A percentile compares a stretch with the other conserved stretches of the same genome.
phyloP scores from a whole-genome alignment of 305 asterid genomes.

The Solanum hybrid region DNA sequence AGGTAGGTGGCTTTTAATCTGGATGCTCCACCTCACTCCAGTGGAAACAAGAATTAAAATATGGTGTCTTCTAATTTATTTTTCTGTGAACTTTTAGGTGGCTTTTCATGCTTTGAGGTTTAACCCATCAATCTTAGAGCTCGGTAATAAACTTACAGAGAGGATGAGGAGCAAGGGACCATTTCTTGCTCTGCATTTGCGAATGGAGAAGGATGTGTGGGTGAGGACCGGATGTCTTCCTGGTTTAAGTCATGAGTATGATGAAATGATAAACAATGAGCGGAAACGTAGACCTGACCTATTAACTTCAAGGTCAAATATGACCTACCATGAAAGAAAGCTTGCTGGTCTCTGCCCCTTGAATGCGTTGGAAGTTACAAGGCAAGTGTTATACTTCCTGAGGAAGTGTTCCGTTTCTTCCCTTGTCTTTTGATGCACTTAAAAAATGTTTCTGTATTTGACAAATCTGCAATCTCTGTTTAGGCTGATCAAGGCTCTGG shows the following conservation, averaged over 20 bases:
- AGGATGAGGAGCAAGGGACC: slow-evolving; percentile 81
- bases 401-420: neutral
- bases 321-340: slow-evolving; percentile 64
- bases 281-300: slow-evolving; percentile 51
- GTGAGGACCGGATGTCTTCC: slow-evolving; percentile 88
- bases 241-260: slow-evolving; percentile 46
- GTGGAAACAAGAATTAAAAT: neutral
- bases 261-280: slow-evolving; percentile 57
- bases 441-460: neutral
- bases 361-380: slow-evolving; percentile 61
- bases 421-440: neutral
- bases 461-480: neutral
- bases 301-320: slow-evolving; percentile 63
- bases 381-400: slow-evolving; percentile 23
- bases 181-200: slow-evolving; percentile 74
- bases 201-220: slow-evolving; percentile 94
- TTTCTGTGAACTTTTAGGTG: slow-evolving; percentile 35
- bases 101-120: slow-evolving; percentile 73
- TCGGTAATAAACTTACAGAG: slow-evolving; percentile 55
- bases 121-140: slow-evolving; percentile 46
- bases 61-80: neutral
- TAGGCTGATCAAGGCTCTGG: slow-evolving; percentile 76
- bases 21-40: neutral
- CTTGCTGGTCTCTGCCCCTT: slow-evolving; percentile 80
- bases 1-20: slow-evolving; percentile 30